Base-by-base conservation (phyloP, 257 asterid genomes). In the Eustoma russellianum region DNA sequence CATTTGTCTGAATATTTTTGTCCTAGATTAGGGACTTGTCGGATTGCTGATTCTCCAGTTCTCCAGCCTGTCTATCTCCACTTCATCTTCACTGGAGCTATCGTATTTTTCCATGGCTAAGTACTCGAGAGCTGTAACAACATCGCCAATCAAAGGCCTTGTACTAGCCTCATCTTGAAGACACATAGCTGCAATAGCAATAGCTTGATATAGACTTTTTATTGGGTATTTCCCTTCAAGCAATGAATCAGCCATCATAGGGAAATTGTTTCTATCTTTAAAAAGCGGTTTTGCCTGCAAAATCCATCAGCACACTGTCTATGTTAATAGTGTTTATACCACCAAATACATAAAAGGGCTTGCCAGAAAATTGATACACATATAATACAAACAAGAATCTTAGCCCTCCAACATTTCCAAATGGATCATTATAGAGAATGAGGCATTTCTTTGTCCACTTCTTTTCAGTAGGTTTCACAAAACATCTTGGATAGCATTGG, bases 151-250 rank as follows among this genome's bases (percentile, higher is more conserved):
- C 38, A 77, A 56, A 51, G 77, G 79, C 44, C 77, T 55, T 1
- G 79, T 73, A 58, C 53, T 61, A 33, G 73, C 71, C 64, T 77
- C 79, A 3, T 73, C 83, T 66, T 77, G 83, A 18, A 77, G 69
- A 60, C 83, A 70, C 79, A 70, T 73, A n/a, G 74, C 69, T 55
- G 77, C 79, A 17, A 74, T 46, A 2, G 78, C 76, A 35, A 78
- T 28, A 13, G 76, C 81, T 62, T 68, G 79, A 66, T 46, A 54
- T 53, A 78, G 59, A 17, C 74, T 57, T 46, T 66, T 68, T 16
- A 50, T 41, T 0, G 78, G 76, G 63, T 69, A 66, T 43, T 57
- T 65, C 47, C 73, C 77, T 66, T 46, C 75, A 6, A 77, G 75
- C 56, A 57, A 48, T 4, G 82, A 77, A 52, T 75, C 81, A 12